Evolutionary conservation across 2,329 filamentous ascomycete species (phyloP).

Genomic region (Pseudogymnoascus pannorum): DNA sequence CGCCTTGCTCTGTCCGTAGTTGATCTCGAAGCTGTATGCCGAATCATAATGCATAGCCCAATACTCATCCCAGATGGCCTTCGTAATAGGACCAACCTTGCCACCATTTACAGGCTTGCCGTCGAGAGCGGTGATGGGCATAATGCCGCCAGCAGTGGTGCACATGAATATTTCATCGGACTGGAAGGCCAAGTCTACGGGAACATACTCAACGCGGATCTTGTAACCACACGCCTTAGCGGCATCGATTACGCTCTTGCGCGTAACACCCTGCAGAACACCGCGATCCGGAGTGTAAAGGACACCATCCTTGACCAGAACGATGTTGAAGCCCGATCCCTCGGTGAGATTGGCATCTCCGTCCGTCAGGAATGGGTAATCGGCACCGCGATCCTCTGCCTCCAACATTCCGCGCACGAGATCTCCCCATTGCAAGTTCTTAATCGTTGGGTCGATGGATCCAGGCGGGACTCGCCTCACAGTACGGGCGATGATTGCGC

Average conservation of each 20-base stretch:
- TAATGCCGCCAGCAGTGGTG: constrained; percentile 45
- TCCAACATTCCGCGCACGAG: constrained; percentile 39
- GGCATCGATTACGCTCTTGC: constrained; percentile 41
- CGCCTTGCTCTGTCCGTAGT: constrained; percentile 20
- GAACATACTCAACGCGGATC: constrained; percentile 35
- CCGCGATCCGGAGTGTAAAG: constrained; percentile 41
- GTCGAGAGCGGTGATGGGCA: constrained; percentile 43
- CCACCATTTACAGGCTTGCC: constrained; percentile 35
- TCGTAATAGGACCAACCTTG: constrained; percentile 39
- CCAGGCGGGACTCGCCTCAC: constrained; percentile 39
- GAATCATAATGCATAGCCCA: constrained; percentile 41
- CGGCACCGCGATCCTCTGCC: constrained; percentile 38
- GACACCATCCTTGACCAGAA: constrained; percentile 37
- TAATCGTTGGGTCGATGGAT: constrained; percentile 43
- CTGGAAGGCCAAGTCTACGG: constrained; percentile 34
- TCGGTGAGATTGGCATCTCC: constrained; percentile 43
- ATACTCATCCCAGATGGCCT: constrained; percentile 43
- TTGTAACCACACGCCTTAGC: constrained; percentile 30
- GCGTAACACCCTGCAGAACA: constrained; percentile 41
- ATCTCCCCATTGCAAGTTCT: constrained; percentile 47
- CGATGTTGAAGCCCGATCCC: constrained; percentile 43
- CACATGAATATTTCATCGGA: constrained; percentile 46
- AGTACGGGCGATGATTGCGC: constrained; percentile 38
- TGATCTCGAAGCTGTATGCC: constrained; percentile 30
- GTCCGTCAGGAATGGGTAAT: constrained; percentile 43